Evolutionary conservation across 2,329 filamentous ascomycete species (phyloP), one percentile per base, ranked within the genome.

Genomic region (Cladosporium austrohemisphaericum): DNA sequence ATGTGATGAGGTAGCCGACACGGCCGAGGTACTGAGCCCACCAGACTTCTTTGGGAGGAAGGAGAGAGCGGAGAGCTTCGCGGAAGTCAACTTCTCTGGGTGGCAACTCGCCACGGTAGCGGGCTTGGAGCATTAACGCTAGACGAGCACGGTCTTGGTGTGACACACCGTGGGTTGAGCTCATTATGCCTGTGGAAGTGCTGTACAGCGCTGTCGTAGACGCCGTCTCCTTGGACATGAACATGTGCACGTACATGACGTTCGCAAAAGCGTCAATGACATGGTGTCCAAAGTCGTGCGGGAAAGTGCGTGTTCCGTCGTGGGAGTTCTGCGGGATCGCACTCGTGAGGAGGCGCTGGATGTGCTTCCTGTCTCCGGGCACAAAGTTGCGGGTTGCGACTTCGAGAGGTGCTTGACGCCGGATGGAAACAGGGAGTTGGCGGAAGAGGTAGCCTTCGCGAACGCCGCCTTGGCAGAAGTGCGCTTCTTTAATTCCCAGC

Each of bases 391-490:
- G 60, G 1, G 81, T 85, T 2, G 78, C 79, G 0, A 78, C 76
- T 20, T 79, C 66, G 1, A 93, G 69, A 0, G 88, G 87, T 59
- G 84, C 76, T 54, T 78, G 75, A 43, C 80, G 77, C 43, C 86
- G 78, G 7, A 47, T 26, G 11, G 44, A 47, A 10, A 47, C 44
- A 22, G 44, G 44, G 8, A 95, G 76, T 52, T 77, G 83, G 68
- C 86, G 81, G 69, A 88, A 89, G 31, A 95, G 71, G 35, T 83
- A 83, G 0, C 91, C 91, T 67, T 95, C 90, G 31, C 90, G 77
- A 52, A 95, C 91, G 5, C 90, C 91, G 14, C 91, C 88, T 58
- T 88, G 85, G 63, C 89, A 94, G 68, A 95, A 96, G 1, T 84
- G 84, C 2, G 91, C 87, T 18, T 79, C 76, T 33, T 81, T 80